Conservation (phyloP, 2,329 filamentous ascomycete species). For the Colletotrichum agaves region DNA sequence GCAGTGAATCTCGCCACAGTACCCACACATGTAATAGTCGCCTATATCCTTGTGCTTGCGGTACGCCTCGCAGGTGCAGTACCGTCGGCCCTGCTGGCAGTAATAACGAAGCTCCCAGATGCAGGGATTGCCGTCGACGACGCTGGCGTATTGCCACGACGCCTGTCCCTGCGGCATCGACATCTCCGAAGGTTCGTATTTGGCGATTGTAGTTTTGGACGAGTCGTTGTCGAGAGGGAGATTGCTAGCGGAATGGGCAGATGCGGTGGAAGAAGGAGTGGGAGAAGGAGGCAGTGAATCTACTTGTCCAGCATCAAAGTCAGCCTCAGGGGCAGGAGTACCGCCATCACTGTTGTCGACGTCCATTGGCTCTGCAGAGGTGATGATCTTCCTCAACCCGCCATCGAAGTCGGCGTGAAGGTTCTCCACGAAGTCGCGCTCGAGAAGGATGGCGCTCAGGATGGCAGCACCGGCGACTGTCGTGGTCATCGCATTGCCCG, state of each 20-base stretch:
- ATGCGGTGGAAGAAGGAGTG: no score
- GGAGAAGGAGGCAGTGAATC: no score
- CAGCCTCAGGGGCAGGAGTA: no score
- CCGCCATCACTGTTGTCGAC: background rate
- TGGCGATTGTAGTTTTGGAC: background rate
- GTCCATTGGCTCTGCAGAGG: background rate
- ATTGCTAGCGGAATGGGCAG: no score
- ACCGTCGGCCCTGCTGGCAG: conserved; percentile 41
- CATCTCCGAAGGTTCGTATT: background rate
- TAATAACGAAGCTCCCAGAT: conserved; percentile 34
- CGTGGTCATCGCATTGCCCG: conserved; percentile 83
- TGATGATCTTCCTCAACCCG: background rate
- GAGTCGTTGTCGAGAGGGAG: no score
- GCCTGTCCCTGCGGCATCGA: background rate
- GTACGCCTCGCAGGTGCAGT: conserved; percentile 49
- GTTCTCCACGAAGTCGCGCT: conserved; percentile 13
- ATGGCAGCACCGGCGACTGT: conserved; percentile 76
- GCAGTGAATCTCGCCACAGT: conserved; percentile 52
- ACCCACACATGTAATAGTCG: conserved; percentile 42
- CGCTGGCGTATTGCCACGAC: background rate
- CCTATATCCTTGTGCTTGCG: conserved; percentile 44
- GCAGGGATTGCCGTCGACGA: background rate
- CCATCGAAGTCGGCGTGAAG: background rate
- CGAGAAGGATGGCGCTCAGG: conserved; percentile 64
- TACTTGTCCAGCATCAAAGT: no score